These are phyloP conservation scores for Rhizophagus prolifer DNA, from an alignment of 192 early-diverging fungal genomes.

Conservation along the genomic window DNA sequence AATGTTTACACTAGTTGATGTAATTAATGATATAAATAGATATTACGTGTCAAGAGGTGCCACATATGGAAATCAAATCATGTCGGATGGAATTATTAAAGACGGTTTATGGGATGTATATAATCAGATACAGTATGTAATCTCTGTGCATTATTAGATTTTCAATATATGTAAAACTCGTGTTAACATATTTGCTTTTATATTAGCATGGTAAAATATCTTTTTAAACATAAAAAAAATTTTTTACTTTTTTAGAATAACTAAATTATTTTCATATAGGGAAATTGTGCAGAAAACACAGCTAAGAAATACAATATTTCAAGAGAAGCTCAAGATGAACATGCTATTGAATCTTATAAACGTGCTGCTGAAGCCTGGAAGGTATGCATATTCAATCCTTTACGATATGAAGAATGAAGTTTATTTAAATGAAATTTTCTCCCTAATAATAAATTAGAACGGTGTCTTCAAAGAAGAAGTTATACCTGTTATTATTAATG, in stretches of 20 bases:
- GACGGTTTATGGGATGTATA: constrained; percentile 98
- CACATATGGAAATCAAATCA: constrained; percentile 79
- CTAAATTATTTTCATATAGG: constrained; percentile 37
- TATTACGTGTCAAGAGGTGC: constrained; percentile 61
- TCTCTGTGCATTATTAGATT: not conserved
- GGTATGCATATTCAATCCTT: constrained; percentile 15
- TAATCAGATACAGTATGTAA: constrained; percentile 77
- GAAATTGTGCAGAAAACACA: constrained; percentile 82
- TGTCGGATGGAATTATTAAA: constrained; percentile 86
- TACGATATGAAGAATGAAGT: not conserved
- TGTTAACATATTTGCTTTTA: constrained; percentile 8
- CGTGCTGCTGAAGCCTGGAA: constrained; percentile 89
- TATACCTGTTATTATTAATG: constrained; percentile 79
- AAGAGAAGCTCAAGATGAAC: constrained; percentile 87
- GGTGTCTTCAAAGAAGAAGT: constrained; percentile 84
- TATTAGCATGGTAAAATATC: constrained; percentile 39
- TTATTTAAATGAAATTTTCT: not conserved
- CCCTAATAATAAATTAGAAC: constrained; percentile 23
- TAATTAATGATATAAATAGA: constrained; percentile 30
- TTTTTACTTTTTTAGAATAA: not conserved
- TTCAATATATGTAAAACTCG: not conserved
- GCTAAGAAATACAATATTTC: constrained; percentile 84
- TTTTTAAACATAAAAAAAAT: too few relatives aligned
- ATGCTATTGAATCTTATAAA: constrained; percentile 82
- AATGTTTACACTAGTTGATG: not conserved